Evolutionary conservation across 176 grass and related monocot genomes (phyloP).

Genomic region (Zea mays): DNA sequence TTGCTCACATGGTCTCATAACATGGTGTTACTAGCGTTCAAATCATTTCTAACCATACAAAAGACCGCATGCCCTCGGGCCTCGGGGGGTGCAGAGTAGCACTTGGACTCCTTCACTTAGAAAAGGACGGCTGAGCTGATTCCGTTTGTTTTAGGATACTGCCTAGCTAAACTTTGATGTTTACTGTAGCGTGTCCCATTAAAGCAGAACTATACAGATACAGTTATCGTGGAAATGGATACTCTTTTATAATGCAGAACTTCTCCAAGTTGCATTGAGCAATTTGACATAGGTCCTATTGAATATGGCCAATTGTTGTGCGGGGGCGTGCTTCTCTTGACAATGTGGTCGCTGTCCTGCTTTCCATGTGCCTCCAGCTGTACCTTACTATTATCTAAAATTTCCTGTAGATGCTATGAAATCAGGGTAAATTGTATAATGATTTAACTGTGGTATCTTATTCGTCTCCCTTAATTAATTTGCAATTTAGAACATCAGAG

Average conservation of each 20-base stretch:
- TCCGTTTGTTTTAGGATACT: slow-evolving; percentile 10
- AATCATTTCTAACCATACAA: neutral
- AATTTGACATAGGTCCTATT: slow-evolving; percentile 1
- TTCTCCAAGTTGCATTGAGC: slow-evolving; percentile 6
- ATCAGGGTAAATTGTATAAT: slow-evolving; percentile 13
- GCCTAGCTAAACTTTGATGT: slow-evolving; percentile 1
- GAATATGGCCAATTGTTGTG: slow-evolving; percentile 8
- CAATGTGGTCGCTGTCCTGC: slow-evolving; percentile 25
- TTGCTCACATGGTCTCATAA: neutral
- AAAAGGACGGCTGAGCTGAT: neutral
- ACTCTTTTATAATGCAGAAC: neutral
- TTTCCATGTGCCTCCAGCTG: slow-evolving; percentile 1
- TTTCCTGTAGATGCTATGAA: too few species aligned
- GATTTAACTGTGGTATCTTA: neutral
- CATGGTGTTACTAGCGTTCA: neutral
- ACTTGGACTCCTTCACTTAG: neutral
- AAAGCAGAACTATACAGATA: neutral
- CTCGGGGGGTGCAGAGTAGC: slow-evolving; percentile 1
- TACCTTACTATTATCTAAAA: slow-evolving; percentile 14
- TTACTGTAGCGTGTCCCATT: neutral
- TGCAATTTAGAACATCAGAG: neutral
- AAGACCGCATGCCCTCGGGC: neutral
- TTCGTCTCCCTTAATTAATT: neutral
- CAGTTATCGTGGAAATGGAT: neutral
- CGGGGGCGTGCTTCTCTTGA: neutral